Conservation (phyloP, 75 land plant genomes). For the Sequoia sempervirens region DNA sequence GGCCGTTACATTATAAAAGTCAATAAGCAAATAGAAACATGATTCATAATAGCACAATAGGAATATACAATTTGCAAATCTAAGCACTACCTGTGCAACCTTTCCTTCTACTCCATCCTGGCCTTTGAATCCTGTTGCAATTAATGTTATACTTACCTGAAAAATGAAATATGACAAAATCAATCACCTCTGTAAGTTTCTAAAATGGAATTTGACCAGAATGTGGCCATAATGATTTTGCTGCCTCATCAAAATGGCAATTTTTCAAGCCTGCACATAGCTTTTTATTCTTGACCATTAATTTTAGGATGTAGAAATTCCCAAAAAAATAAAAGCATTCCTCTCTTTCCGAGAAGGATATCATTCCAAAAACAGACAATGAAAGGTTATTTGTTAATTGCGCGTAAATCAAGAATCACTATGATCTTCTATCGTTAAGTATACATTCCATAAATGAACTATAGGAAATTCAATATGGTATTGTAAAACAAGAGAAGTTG, state of each 20-base stretch:
- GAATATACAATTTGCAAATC: not conserved
- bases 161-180: slow-evolving; percentile 9
- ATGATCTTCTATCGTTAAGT: not conserved
- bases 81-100: slow-evolving; percentile 35
- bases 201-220: not conserved
- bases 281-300: not conserved
- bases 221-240: not conserved
- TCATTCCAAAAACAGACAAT: not conserved
- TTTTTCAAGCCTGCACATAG: not conserved
- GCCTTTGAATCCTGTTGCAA: slow-evolving; percentile 92
- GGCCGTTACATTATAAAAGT: not conserved
- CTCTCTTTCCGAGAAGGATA: not conserved
- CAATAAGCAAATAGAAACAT: not conserved
- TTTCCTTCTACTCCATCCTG: slow-evolving; percentile 77
- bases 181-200: not conserved
- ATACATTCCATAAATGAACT: not conserved
- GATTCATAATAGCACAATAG: not conserved
- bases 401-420: not conserved
- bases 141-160: slow-evolving; percentile 93
- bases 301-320: not conserved
- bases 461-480: not conserved
- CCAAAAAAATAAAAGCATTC: not conserved
- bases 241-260: not conserved
- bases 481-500: not conserved
- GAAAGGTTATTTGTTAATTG: not conserved